Percentiles rank a stretch among this genome's conserved stretches.
Conservation (phyloP, 73 alveolate species). For the Stentor coeruleus region DNA sequence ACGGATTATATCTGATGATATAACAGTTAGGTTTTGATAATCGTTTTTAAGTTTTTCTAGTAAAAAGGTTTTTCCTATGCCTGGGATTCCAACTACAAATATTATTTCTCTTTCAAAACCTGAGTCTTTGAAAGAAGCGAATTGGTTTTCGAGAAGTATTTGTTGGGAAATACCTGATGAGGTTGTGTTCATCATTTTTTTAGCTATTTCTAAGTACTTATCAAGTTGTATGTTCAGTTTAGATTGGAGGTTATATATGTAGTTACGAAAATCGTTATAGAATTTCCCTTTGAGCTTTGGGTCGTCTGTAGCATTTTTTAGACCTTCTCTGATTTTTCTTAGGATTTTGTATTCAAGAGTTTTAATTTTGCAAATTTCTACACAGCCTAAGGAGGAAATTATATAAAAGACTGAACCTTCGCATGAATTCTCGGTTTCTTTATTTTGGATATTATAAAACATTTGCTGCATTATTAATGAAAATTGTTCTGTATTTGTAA, state of each 20-base stretch:
- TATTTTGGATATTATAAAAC: conserved; percentile 58
- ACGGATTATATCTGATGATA: not conserved
- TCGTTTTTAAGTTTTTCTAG: conserved; percentile 56
- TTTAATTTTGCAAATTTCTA: conserved; percentile 48
- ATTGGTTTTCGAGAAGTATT: too few relatives aligned
- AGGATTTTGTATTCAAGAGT: conserved; percentile 85
- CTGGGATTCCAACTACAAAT: conserved; percentile 54
- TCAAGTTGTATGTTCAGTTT: conserved; percentile 19
- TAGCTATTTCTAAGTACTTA: not conserved
- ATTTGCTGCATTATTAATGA: conserved; percentile 46
- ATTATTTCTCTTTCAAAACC: conserved; percentile 39
- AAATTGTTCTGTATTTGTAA: conserved; percentile 56
- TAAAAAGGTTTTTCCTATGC: conserved; percentile 57
- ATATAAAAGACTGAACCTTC: conserved; percentile 91
- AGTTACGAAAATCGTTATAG: not conserved
- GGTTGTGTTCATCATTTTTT: not conserved
- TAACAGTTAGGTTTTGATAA: conserved; percentile 24
- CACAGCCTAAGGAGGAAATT: not conserved
- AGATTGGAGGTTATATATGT: not conserved
- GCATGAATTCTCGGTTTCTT: conserved; percentile 65
- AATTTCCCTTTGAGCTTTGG: too few relatives aligned
- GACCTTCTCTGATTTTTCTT: conserved; percentile 87
- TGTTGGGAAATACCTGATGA: conserved; percentile 34
- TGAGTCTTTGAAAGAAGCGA: not conserved
- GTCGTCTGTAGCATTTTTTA: too few relatives aligned